Evolutionary conservation across 306 rosid genomes (phyloP), one percentile per base, ranked within the genome.

Genomic region (Ceratonia siliqua): DNA sequence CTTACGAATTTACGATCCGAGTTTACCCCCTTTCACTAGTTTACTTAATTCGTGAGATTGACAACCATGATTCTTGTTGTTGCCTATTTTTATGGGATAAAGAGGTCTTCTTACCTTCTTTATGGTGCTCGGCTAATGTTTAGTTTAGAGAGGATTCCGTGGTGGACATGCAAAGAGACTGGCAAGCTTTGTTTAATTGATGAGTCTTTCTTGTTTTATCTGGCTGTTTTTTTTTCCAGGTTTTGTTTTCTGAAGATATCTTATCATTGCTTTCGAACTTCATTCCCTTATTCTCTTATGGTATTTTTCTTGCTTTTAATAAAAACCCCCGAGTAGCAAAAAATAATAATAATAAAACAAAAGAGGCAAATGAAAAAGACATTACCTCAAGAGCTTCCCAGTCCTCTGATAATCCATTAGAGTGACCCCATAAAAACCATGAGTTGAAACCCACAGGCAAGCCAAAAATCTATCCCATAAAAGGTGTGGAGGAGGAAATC

Each of bases 71-170:
- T n/a, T n/a, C n/a, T 61, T 46, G 42, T 11, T 30, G 18, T 35
- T 41, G 39, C 46, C 52, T 62, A n/a, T 39, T 33, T 59, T 73
- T 32, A 73, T 14, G 38, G 17, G 57, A 57, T 72, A 11, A 59
- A 30, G 8, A 6, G 27, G 43, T 25, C n/a, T 15, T 12, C 20
- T 36, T 46, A 21, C 24, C 62, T 24, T 33, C 61, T 33, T 21
- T 50, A 5, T 17, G 9, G 28, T n/a, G 8, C 41, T 5, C 20
- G 11, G 68, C 18, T 11, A 36, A 20, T 27, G 72, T 24, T 52
- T 24, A 52, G 46, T 38, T 24, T 3, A 38, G 12, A 17, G 49
- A 28, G 30, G 5, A 48, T 61, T 62, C 38, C 18, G 59, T 21
- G 33, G 41, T 27, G 68, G 46, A 72, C 58, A 42, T 36, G 52